Evolutionary conservation across 2,329 filamentous ascomycete genomes (phyloP), one percentile per base, ranked within the genome.

Genomic region (Fusarium sp.): DNA sequence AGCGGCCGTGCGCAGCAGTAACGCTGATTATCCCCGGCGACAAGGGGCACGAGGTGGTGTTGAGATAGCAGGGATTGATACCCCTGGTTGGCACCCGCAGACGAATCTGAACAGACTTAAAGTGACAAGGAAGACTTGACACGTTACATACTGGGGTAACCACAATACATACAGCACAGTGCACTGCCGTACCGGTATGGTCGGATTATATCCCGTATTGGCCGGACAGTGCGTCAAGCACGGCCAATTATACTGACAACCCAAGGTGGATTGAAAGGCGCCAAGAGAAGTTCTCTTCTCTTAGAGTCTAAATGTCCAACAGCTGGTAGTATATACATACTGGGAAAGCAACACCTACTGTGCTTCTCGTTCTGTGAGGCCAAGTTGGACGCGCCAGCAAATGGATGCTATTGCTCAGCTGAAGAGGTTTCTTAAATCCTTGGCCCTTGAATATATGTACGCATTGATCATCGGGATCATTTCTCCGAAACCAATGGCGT

Each of bases 81-180:
- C 42, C 52, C 64, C 64, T 41, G 29, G 30, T 10, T 22, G 53
- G 20, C n/a, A 41, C 49, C 44, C 55, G 48, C 40, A 20, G 65
- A 41, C 68, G 46, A 70, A 70, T 70, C 59, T 70, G 63, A 71
- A 61, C 65, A 57, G 54, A 48, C 58, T 49, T 55, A 41, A 69
- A 64, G 46, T 71, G 68, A 65, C 59, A 59, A 65, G 67, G 59
- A 57, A 68, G 63, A 65, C 68, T 48, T 64, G 68, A 70, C 67
- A 68, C 60, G 67, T 63, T 61, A 70, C 67, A 58, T 65, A 30
- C 67, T 65, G 67, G 67, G 67, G 67, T 69, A 61, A 51, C 58
- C 46, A 46, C 32, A 51, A 49, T 44, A 44, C 46, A 25, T 37
- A 37, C 34, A 12, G 18, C n/a, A 37, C 18, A 37, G 34, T 37